phyloP scores from a whole-genome alignment of 805 yeast genomes.

The Kuraishia ogatae region DNA sequence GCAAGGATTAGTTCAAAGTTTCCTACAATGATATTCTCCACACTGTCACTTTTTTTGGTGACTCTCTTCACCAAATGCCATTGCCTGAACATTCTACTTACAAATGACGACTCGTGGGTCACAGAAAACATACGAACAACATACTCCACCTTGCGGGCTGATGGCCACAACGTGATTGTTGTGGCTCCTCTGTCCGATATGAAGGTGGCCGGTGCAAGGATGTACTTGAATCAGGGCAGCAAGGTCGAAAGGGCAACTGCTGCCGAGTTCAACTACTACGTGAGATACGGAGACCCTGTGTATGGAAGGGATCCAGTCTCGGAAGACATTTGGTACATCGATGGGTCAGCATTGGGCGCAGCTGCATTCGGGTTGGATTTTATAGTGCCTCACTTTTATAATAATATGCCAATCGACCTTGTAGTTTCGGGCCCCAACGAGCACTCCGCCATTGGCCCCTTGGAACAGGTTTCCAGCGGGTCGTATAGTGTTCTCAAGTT shows the following conservation, averaged over 20 bases:
- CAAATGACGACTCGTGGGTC: constrained; percentile 15
- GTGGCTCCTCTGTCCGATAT: constrained; percentile 12
- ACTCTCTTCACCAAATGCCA: not conserved
- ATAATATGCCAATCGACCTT: constrained; percentile 30
- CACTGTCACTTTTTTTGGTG: not conserved
- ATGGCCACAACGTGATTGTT: constrained; percentile 11
- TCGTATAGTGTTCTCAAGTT: constrained; percentile 13
- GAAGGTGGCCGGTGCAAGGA: not conserved
- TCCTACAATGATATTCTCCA: not conserved
- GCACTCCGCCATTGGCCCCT: constrained; percentile 32
- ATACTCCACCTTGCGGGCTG: constrained; percentile 8
- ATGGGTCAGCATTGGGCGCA: constrained; percentile 35
- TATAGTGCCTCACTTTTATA: constrained; percentile 29
- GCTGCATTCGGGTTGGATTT: constrained; percentile 33
- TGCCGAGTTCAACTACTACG: constrained; percentile 2
- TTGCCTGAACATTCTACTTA: constrained; percentile 12
- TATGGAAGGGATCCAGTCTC: constrained; percentile 6
- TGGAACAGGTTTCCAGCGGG: constrained; percentile 11
- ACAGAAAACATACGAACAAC: constrained; percentile 11
- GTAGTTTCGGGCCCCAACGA: constrained; percentile 39
- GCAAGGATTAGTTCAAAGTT: no score
- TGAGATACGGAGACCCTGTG: constrained; percentile 3
- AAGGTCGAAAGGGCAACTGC: constrained; percentile 3
- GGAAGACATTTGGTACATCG: constrained; percentile 34
- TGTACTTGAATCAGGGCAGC: not conserved